Base-by-base conservation (phyloP, 768 basidiomycete species). In the Stropharia rugosoannulata region DNA sequence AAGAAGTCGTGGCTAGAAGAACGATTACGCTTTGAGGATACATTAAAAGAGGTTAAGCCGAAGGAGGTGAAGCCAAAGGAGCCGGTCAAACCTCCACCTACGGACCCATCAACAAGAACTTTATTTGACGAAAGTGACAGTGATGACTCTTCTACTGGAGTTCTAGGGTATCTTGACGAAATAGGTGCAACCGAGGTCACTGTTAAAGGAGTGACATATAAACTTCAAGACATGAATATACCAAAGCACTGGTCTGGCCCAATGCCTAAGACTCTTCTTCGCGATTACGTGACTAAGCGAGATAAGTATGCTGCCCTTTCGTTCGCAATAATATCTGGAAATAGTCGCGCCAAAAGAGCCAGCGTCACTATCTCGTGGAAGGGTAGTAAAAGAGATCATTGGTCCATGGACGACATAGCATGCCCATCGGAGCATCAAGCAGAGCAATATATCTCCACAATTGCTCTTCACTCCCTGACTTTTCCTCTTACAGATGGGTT, bases 161-260 rank as follows among this genome's bases (percentile, higher is more conserved):
- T 97, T 32, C 80, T 95, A 54, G 87, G 82, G 39, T 73, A 95
- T 48, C 75, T 96, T 43, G 89, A 95, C 19, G 78, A 79, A 49
- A 74, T 82, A 63, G 82, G 86, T 11, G 66, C 73, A 5, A 80
- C 75, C n/a, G 82, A 82, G 59, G 76, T 78, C n/a, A 83, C 80
- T 16, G 68, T 75, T 9, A 68, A 76, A 50, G 89, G 87, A 12
- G 75, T 72, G 8, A 79, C 78, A 5, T 72, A 89, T 45, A 68
- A 60, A 25, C 64, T 87, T 59, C 78, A 86, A 25, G 85, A 94
- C 57, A 88, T 98, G 86, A 66, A 83, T 1, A 74, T 93, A 22
- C 90, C 93, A 2, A 96, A 91, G 70, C 84, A 90, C 64, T 87
- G 86, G 78, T 86, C 90, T 37, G 89, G 90, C 36, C 86, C 84